Evolutionary conservation across 495 filamentous ascomycete genomes (phyloP).

Genomic region (Polyplosphaeria fusca): DNA sequence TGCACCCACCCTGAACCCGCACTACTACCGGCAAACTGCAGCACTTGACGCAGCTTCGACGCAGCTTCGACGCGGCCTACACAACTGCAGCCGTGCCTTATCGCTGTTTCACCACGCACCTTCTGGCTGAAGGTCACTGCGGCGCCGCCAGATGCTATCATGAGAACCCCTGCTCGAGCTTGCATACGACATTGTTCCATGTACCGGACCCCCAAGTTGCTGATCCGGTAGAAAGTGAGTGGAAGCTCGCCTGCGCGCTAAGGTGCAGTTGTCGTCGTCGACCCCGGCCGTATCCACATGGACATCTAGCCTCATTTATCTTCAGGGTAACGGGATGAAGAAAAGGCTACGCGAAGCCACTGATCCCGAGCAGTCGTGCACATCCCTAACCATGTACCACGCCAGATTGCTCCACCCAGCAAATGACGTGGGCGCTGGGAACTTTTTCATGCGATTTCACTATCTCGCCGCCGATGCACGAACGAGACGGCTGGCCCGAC

Average conservation of each 20-base stretch:
- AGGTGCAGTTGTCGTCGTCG: conserved; percentile 1
- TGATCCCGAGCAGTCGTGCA: conserved; percentile 18
- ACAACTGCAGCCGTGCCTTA: conserved; percentile 30
- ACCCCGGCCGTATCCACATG: conserved; percentile 23
- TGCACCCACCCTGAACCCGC: conserved; percentile 13
- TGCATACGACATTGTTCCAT: conserved; percentile 8
- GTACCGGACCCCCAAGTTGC: conserved; percentile 27
- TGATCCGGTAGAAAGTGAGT: conserved; percentile 35
- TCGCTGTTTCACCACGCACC: conserved; percentile 30
- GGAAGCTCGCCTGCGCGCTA: conserved; percentile 12
- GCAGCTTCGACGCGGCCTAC: conserved; percentile 6
- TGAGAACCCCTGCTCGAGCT: background rate
- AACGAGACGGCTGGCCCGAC: conserved; percentile 20
- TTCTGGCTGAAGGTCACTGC: conserved; percentile 18
- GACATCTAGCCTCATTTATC: conserved; percentile 35
- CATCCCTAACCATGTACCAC: conserved; percentile 29
- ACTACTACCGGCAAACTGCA: conserved; percentile 28
- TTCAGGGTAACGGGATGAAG: conserved; percentile 35
- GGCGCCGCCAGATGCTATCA: conserved; percentile 2
- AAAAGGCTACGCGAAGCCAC: conserved; percentile 35
- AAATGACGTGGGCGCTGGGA: conserved; percentile 34
- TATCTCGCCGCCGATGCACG: conserved; percentile 35
- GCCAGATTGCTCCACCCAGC: conserved; percentile 31
- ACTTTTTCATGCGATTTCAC: conserved; percentile 26
- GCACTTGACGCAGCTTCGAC: conserved; percentile 14